phyloP scores from a whole-genome alignment of 1,284 basidiomycete species.

The Cerioporus squamosus region DNA sequence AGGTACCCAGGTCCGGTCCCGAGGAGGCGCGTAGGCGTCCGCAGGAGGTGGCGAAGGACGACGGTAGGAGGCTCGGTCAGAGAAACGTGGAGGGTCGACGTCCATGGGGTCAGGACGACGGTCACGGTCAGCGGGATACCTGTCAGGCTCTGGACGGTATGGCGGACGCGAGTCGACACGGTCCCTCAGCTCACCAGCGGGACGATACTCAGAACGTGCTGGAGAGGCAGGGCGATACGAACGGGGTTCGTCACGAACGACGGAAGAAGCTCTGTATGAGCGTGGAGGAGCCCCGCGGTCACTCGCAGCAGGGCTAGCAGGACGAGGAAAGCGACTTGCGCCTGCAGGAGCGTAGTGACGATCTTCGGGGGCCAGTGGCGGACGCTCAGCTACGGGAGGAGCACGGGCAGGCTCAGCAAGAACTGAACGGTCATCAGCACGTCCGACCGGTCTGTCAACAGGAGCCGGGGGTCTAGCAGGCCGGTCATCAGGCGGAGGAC shows the following conservation, averaged over 20 bases:
- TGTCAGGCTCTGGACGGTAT: conserved; percentile 25
- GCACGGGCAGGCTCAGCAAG: conserved; percentile 26
- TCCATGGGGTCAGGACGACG: conserved; percentile 31
- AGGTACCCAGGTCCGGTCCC: conserved; percentile 29
- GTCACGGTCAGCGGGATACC: conserved; percentile 28
- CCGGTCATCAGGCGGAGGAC: conserved; percentile 20
- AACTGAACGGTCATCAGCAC: conserved; percentile 27
- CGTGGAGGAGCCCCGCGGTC: conserved; percentile 24
- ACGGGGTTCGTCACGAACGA: conserved; percentile 16
- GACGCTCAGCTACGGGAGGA: conserved; percentile 13
- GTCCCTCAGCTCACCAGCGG: conserved; percentile 20
- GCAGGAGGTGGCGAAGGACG: conserved; percentile 27
- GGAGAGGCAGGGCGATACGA: conserved; percentile 29
- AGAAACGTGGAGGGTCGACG: conserved; percentile 28
- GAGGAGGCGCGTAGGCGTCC: conserved; percentile 24
- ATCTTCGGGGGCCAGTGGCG: conserved; percentile 22
- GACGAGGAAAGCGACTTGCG: conserved; percentile 25
- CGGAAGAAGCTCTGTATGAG: conserved; percentile 28
- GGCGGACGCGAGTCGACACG: conserved; percentile 22
- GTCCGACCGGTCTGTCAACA: conserved; percentile 17
- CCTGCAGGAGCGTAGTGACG: conserved; percentile 24
- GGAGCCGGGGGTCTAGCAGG: conserved; percentile 21
- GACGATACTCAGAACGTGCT: conserved; percentile 24
- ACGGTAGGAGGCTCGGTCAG: conserved; percentile 27
- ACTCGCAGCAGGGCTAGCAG: conserved; percentile 18